A percentile compares a stretch with the other conserved stretches of the same genome.
phyloP scores from a whole-genome alignment of 129 eudicot genomes.

The Silybum marianum region DNA sequence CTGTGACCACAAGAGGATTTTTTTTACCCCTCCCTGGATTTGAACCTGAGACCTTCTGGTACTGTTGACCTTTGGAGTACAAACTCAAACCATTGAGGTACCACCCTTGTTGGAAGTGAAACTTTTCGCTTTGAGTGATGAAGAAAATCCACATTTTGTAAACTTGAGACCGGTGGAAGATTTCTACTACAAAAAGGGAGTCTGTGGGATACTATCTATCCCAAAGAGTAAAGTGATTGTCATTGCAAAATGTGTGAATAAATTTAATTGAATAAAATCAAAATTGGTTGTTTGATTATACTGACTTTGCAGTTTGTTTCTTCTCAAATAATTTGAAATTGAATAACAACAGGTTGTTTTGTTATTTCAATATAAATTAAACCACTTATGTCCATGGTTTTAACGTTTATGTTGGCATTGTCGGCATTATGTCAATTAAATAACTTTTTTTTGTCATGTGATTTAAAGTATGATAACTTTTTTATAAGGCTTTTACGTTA shows the following conservation, averaged over 20 bases:
- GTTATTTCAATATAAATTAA: neutral
- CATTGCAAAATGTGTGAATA: neutral
- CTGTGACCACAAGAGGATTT: no score
- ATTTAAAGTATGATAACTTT: neutral
- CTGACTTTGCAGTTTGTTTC: neutral
- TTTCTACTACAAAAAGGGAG: neutral
- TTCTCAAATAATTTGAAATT: neutral
- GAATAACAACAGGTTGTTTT: neutral
- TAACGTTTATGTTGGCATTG: neutral
- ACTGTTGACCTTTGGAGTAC: no score
- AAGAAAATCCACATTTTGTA: constrained; percentile 40
- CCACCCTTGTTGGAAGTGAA: no score
- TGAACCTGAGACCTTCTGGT: no score
- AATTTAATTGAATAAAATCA: neutral
- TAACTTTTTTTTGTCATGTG: neutral
- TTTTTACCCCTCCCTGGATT: no score
- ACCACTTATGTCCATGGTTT: neutral
- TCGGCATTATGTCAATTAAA: neutral
- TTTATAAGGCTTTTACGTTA: no score
- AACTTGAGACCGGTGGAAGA: constrained; percentile 39
- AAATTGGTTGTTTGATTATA: neutral
- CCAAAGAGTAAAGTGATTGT: no score
- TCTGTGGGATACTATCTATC: neutral
- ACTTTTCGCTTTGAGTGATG: constrained; percentile 64
- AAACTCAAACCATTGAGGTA: no score